Percentiles rank a stretch among this genome's conserved stretches.
phyloP scores from a whole-genome alignment of 2,329 filamentous ascomycete species.

The Ophiostoma ulmi region DNA sequence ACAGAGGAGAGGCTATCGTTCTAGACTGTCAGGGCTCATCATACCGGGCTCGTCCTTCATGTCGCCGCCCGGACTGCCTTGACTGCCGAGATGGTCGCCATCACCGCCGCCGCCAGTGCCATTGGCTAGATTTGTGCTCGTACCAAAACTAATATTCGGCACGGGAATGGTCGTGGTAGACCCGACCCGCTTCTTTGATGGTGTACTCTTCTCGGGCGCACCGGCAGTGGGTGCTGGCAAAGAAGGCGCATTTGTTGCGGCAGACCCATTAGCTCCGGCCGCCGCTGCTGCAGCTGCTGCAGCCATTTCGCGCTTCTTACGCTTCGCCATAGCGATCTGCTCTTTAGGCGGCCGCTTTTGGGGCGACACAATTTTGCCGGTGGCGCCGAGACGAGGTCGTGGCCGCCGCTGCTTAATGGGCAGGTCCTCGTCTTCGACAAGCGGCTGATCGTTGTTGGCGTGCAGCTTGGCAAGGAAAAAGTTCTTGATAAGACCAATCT shows the following conservation, averaged over 20 bases:
- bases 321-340: slow-evolving; percentile 77
- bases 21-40: slow-evolving; percentile 78
- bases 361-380: slow-evolving; percentile 80
- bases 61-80: slow-evolving; percentile 36
- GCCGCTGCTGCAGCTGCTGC: slow-evolving; percentile 34
- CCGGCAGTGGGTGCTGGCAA: slow-evolving; percentile 32
- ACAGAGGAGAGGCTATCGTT: slow-evolving; percentile 11
- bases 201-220: slow-evolving; percentile 36
- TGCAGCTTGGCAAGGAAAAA: slow-evolving; percentile 90
- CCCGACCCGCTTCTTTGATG: slow-evolving; percentile 51
- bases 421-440: slow-evolving; percentile 91
- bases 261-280: slow-evolving; percentile 36
- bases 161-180: slow-evolving; percentile 26
- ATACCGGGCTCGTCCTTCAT: slow-evolving; percentile 68
- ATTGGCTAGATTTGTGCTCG: slow-evolving; percentile 32
- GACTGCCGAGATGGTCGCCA: slow-evolving; percentile 51
- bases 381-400: slow-evolving; percentile 60
- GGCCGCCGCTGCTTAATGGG: slow-evolving; percentile 83
- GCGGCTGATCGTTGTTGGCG: slow-evolving; percentile 72
- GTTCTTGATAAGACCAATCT: slow-evolving; percentile 83
- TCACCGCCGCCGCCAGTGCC: slow-evolving; percentile 28
- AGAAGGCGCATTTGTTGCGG: neutral
- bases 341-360: slow-evolving; percentile 78
- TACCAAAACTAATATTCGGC: slow-evolving; percentile 21
- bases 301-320: slow-evolving; percentile 64